Base-by-base conservation (phyloP, 2,329 filamentous ascomycete genomes). In the Xylariaceae sp. region DNA sequence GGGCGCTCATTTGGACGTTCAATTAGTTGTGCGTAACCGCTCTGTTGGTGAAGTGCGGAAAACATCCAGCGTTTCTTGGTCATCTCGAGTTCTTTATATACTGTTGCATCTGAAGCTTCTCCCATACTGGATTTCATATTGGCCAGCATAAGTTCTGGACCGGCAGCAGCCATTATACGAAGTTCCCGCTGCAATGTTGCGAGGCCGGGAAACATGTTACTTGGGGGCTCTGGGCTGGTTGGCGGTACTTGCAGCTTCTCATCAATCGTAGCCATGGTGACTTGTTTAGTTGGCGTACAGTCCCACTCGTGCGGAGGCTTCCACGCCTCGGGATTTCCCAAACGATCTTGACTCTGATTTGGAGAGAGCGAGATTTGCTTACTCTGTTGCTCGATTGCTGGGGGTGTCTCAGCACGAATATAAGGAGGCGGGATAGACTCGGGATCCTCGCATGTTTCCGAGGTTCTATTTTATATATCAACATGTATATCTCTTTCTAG, bases 41-140 rank as follows among this genome's bases (percentile, higher is more conserved):
- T 62, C 75, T 72, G 58, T 71, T 72, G 56, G 22, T 76, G 74
- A 49, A 87, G 69, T 1, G 76, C 76, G 26, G 78, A 83, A 32
- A 85, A 71, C 71, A 89, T 78, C 82, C 82, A 85, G 39, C 79
- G 69, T 61, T 82, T 80, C 63, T 80, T 80, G 57, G 80, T 77
- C 45, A 80, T 70, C 53, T 80, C 79, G 3, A 80, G 62, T 47
- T 79, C 76, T 60, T 74, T 72, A 60, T 77, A 79, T 18, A 80
- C 67, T 36, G 71, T 74, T 2, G 76, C 72, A 51, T 80, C 76
- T 0, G 70, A 66, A 12, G 74, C 70, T 19, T 67, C 68, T 9
- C 72, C 71, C 71, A 76, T 78, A 40, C 74, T 72, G 58, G 80
- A 76, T 30, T 77, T 80, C 36, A 87, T 71, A 3, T 81, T 76